Base-by-base conservation (phyloP, 106 monocot genomes). In the Gastrodia elata region DNA sequence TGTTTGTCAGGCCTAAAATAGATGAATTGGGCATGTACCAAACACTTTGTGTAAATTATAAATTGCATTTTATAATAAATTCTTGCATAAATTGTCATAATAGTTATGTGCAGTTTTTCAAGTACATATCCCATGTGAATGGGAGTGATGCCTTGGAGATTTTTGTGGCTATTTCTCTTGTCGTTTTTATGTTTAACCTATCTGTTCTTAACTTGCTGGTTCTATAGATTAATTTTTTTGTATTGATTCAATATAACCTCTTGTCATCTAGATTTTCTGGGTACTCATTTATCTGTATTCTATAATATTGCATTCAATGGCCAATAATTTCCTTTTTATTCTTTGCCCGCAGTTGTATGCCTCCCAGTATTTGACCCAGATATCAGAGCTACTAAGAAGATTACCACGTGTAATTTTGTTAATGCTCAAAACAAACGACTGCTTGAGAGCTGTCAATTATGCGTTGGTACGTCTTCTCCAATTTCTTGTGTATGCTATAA, bases 341-440 rank as follows among this genome's bases (percentile, higher is more conserved):
- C 56, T 52, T 28, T 39, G 16, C 42, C 33, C 46, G 37, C 92
- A 96, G 95, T 81, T 84, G 87, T 96, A 96, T 75, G 95, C 95
- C 52, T 82, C 95, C n/a, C 82, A 79, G 57, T 90, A 89, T 75
- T 89, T 96, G 72, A 70, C 87, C 30, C 80, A 96, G 71, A 92
- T 96, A n/a, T 89, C 92, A 38, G 95, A 96, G 84, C 69, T 96
- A 64, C 80, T 96, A 46, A 87, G 92, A 75, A 92, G 95, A 80
- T 80, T 96, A 36, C 95, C 95, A 28, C 92, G 95, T 76, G 95
- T 92, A 28, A 96, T 96, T 72, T 70, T 96, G 48, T 82, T 96
- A 48, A 86, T 92, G 89, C 89, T 96, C 1, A 96, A 96, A 78
- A 96, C 95, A 52, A 92, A 96, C 77, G 95, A 92, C 73, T 96